Percentiles rank a stretch among this genome's conserved stretches.
Evolutionary conservation across 1,284 basidiomycete species (phyloP).

Genomic region (Marasmius sp.): DNA sequence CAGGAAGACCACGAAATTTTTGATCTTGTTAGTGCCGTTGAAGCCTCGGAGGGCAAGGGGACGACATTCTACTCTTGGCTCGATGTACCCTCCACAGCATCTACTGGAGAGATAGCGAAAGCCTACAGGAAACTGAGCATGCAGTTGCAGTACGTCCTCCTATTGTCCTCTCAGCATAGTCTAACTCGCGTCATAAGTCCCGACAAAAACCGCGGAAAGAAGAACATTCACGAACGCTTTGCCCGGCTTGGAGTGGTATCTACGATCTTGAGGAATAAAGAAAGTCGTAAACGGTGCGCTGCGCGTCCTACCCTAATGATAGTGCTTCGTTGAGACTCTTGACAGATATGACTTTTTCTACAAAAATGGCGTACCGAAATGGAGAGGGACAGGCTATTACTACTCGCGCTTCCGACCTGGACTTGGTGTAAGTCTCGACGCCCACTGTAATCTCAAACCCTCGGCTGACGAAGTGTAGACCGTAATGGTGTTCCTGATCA

Average conservation of each 20-base stretch:
- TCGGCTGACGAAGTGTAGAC: conserved; percentile 39
- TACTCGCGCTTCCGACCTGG: conserved; percentile 92
- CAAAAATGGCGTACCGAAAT: conserved; percentile 88
- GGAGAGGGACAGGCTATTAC: conserved; percentile 88
- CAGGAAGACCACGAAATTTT: conserved; percentile 95
- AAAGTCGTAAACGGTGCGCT: conserved; percentile 70
- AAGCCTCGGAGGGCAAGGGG: conserved; percentile 84
- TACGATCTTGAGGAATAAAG: conserved; percentile 75
- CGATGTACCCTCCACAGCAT: conserved; percentile 68
- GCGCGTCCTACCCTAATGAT: neutral
- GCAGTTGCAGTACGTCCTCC: conserved; percentile 70
- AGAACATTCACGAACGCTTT: conserved; percentile 83
- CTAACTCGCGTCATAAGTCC: conserved; percentile 55
- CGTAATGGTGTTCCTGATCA: conserved; percentile 73
- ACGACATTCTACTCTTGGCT: conserved; percentile 91
- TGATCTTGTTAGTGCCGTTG: conserved; percentile 86
- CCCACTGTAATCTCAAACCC: neutral
- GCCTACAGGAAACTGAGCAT: conserved; percentile 91
- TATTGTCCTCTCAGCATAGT: neutral
- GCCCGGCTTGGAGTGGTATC: conserved; percentile 85
- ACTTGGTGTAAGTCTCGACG: conserved; percentile 55
- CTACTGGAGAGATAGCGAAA: conserved; percentile 74
- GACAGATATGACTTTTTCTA: conserved; percentile 86
- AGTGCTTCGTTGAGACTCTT: neutral
- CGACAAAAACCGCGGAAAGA: conserved; percentile 88